These are phyloP conservation scores for Fusarium sp. DNA, from an alignment of 2,329 filamentous ascomycete genomes.

Conservation along the genomic window DNA sequence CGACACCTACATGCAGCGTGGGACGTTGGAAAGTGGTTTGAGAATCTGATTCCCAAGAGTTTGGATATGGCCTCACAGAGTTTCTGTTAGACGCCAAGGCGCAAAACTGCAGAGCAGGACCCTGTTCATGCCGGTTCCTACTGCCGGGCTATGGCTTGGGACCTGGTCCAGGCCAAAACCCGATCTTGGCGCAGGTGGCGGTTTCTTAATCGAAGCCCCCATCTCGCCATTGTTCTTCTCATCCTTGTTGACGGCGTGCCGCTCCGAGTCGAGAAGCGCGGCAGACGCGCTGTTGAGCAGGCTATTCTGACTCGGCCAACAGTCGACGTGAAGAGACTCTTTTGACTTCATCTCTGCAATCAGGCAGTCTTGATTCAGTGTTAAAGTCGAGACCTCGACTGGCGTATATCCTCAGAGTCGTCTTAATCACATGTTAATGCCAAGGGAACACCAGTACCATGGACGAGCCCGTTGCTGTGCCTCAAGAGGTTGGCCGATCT, in stretches of 20 bases:
- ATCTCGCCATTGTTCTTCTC: not conserved
- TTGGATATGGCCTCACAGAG: not conserved
- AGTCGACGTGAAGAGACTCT: not conserved
- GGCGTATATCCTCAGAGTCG: not conserved
- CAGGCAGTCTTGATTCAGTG: not conserved
- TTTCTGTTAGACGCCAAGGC: not conserved
- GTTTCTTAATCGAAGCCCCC: not conserved
- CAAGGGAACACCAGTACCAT: not conserved
- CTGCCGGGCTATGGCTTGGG: not conserved
- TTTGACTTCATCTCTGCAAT: not conserved
- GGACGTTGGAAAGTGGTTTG: not conserved
- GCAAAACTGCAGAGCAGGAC: not conserved
- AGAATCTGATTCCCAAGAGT: not conserved
- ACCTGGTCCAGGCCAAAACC: not conserved
- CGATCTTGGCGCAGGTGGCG: not conserved
- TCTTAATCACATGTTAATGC: not conserved
- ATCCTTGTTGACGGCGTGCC: not conserved
- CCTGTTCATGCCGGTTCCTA: not conserved
- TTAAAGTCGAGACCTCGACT: not conserved
- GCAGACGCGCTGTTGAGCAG: slow-evolving; percentile 4
- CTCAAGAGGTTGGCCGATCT: slow-evolving; percentile 5
- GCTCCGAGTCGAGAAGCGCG: slow-evolving; percentile 2
- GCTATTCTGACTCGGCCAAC: not conserved
- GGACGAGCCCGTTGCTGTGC: slow-evolving; percentile 2
- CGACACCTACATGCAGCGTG: not conserved